These are phyloP conservation scores for Mucor indicus DNA, from an alignment of 371 early-diverging fungal species.

Conservation along the genomic window DNA sequence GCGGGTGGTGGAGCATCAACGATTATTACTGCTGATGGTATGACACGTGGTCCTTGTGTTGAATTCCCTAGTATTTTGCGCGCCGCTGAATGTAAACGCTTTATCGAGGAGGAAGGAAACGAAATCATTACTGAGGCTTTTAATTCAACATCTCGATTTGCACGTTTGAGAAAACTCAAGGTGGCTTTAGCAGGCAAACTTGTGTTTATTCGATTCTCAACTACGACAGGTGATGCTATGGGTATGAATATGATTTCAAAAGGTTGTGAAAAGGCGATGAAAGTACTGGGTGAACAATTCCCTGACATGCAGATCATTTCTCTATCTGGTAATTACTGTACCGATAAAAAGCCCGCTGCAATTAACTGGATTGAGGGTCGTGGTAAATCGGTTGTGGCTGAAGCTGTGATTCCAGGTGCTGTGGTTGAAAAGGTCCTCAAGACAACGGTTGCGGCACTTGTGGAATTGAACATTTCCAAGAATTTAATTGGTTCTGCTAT, in stretches of 20 bases:
- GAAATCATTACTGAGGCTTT: slow-evolving; percentile 71
- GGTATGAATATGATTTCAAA: slow-evolving; percentile 99
- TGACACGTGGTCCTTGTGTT: slow-evolving; percentile 94
- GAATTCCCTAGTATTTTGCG: slow-evolving; percentile 70
- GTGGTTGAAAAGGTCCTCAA: slow-evolving; percentile 85
- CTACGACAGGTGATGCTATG: slow-evolving; percentile 98
- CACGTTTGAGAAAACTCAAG: slow-evolving; percentile 81
- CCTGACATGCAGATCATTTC: slow-evolving; percentile 81
- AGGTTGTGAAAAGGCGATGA: slow-evolving; percentile 83
- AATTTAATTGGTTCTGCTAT: slow-evolving; percentile 94
- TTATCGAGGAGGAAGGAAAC: slow-evolving; percentile 71
- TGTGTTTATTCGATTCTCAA: slow-evolving; percentile 84
- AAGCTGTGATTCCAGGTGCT: slow-evolving; percentile 79
- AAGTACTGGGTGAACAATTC: slow-evolving; percentile 59
- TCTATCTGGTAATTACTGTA: slow-evolving; percentile 93
- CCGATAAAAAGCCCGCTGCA: slow-evolving; percentile 97
- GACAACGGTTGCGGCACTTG: slow-evolving; percentile 79
- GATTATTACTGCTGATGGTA: slow-evolving; percentile 84
- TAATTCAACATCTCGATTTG: slow-evolving; percentile 90
- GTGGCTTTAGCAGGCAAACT: slow-evolving; percentile 82
- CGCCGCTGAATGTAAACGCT: slow-evolving; percentile 74
- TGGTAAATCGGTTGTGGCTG: slow-evolving; percentile 93
- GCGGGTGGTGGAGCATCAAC: slow-evolving; percentile 87
- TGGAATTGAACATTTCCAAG: slow-evolving; percentile 82
- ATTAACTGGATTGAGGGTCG: slow-evolving; percentile 98